phyloP scores from a whole-genome alignment of 306 rosid genomes.

The Inga leiocalycina region DNA sequence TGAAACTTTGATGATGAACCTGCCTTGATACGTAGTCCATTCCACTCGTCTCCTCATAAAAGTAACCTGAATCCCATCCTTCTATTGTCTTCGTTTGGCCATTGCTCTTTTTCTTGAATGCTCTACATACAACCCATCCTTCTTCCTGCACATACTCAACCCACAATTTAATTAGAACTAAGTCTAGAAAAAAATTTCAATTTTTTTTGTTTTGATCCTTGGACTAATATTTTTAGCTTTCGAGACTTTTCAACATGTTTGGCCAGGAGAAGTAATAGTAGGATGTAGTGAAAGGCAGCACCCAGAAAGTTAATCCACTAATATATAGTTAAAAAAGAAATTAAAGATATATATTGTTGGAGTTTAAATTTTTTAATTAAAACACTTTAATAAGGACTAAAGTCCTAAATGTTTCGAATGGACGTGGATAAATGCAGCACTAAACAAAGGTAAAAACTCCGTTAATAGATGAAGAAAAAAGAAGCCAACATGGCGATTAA shows the following conservation, averaged over 20 bases:
- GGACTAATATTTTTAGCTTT: not conserved
- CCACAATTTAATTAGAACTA: constrained; percentile 1
- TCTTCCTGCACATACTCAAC: constrained; percentile 69
- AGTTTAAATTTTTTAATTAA: not conserved
- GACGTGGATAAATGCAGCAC: not conserved
- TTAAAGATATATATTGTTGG: not conserved
- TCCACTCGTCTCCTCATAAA: constrained; percentile 68
- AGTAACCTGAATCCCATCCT: constrained; percentile 72
- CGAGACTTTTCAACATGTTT: not conserved
- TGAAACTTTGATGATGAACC: constrained; percentile 38
- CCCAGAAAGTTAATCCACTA: not conserved
- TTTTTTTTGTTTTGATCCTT: not conserved
- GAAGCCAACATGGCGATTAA: not conserved
- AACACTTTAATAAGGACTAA: not conserved
- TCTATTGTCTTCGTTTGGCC: constrained; percentile 62
- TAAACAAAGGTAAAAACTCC: not conserved
- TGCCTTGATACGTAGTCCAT: constrained; percentile 60
- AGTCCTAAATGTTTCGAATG: not conserved
- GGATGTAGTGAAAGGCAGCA: not conserved
- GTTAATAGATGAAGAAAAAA: not conserved
- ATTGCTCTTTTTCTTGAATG: constrained; percentile 84
- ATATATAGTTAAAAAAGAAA: not conserved
- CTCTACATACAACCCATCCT: constrained; percentile 99
- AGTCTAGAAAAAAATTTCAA: not conserved
- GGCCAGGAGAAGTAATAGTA: not conserved